Base-by-base conservation (phyloP, 257 asterid species). In the Penstemon eatonii region DNA sequence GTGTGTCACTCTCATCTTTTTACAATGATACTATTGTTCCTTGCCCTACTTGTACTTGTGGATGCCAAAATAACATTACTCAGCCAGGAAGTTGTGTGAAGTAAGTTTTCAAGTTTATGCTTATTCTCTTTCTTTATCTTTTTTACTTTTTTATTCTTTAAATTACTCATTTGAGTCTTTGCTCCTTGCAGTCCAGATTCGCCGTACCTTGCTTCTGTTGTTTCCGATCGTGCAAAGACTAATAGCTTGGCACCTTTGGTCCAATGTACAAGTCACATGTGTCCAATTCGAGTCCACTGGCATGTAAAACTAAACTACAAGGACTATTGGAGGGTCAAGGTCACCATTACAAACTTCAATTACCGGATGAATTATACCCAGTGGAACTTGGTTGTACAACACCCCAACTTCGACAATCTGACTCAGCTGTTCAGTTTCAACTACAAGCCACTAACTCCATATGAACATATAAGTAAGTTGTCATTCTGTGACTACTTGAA, bases 31-130 rank as follows among this genome's bases (percentile, higher is more conserved):
- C 94, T 0, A 89, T 92, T 56, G 98, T 92, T 6, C 96, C 96
- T 37, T 92, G 98, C 84, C 98, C 96, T 19, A 87, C 95, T 3
- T 92, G 98, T 75, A 87, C 96, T 0, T 92, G 98, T 75, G 98
- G 98, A 65, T 92, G 98, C 80, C 89, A 83, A 77, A 86, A 73
- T 70, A 85, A 85, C 62, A 41, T 70, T 47, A 81, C 95, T 61
- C 90, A 83, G 63, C 84, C 86, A 8, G 95, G 92, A 57, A 83
- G 85, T 61, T 92, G 98, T 50, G 88, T 89, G 39, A 83, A 89
- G 98, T 92, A 78, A 67, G 90, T 65, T 39, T 53, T 39, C 51
- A 59, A 18, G 25, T 51, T 44, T 40, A 67, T 10, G 4, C 62
- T 6, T 5, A 4, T 9, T 60, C 56, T 12, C 15, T 57, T 15